Evolutionary conservation across 139 green algal species (phyloP), one percentile per base, ranked within the genome.

Genomic region (Edaphochlamys debaryana): DNA sequence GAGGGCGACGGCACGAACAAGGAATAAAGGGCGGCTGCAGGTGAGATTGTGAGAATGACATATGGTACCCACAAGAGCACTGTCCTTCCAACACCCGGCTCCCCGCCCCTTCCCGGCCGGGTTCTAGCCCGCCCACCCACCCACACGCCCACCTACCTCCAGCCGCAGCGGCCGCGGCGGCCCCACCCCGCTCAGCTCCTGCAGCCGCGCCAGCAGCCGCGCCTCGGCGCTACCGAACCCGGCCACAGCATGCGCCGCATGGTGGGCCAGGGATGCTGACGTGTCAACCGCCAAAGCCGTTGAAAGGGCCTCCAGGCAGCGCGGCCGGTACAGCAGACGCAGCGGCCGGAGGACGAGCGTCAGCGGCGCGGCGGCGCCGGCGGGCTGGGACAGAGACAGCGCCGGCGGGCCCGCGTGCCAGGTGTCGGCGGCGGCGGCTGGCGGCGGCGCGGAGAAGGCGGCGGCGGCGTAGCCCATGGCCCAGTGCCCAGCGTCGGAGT

Each of bases 311-410:
- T 68, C 58, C 1, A 87, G 2, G 9, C 66, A 80, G 0, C 9
- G 56, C 0, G 80, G 74, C 17, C 80, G 67, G 23, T 87, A 79
- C 42, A 89, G 64, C 84, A 91, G 69, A 69, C 86, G 80, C 80
- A 91, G 68, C 69, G 52, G 87, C 77, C 79, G 69, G 20, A 91
- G 42, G 20, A 75, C 56, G 32, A 91, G 66, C 1, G 50, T 13
- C 5, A 91, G 4, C 42, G 13, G 38, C 30, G 17, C 75, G 32
- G 9, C 63, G 13, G 30, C 63, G 63, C n/a, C 63, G 32, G 9
- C 41, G 75, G 54, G 3, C 15, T 68, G 38, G 58, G 29, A 40
- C 23, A 85, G 32, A 1, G 38, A 45, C n/a, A 87, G 29, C 79
- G 70, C 64, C 30, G 73, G 56, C 37, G 63, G 73, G 50, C 77